These are phyloP conservation scores for Ceratobasidium sp. DNA, from an alignment of 1,284 basidiomycete species.

Conservation along the genomic window DNA sequence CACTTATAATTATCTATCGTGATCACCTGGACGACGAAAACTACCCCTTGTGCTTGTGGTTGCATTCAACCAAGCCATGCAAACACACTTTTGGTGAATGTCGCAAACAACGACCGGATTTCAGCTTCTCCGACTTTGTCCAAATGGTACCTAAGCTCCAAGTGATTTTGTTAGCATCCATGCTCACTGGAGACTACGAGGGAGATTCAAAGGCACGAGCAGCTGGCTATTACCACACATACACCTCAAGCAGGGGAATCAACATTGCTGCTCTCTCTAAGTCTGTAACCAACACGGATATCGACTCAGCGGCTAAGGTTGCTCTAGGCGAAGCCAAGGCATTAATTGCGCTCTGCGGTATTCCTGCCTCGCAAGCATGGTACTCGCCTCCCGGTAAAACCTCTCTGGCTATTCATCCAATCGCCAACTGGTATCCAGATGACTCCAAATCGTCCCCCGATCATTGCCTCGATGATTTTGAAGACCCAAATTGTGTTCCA, in stretches of 20 bases:
- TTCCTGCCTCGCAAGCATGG: not conserved
- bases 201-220: conserved; percentile 27
- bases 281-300: not conserved
- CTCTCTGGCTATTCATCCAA: not conserved
- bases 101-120: conserved; percentile 58
- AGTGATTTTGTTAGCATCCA: not conserved
- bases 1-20: conserved; percentile 57
- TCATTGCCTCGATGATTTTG: not conserved
- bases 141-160: conserved; percentile 55
- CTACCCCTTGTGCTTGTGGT: conserved; percentile 59
- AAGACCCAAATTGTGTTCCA: too few species aligned
- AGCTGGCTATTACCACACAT: conserved; percentile 13
- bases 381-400: not conserved
- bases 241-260: not conserved
- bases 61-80: conserved; percentile 57
- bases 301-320: not conserved
- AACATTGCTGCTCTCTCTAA: not conserved
- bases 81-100: conserved; percentile 59
- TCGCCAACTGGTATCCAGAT: too few species aligned
- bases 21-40: conserved; percentile 52
- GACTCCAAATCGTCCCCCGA: too few species aligned
- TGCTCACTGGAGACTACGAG: conserved; percentile 22
- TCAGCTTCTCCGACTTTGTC: conserved; percentile 57
- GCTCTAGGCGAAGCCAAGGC: not conserved
- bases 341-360: conserved; percentile 1